phyloP scores from a whole-genome alignment of 1,139 yeast genomes.

The Suhomyces atakaporum region DNA sequence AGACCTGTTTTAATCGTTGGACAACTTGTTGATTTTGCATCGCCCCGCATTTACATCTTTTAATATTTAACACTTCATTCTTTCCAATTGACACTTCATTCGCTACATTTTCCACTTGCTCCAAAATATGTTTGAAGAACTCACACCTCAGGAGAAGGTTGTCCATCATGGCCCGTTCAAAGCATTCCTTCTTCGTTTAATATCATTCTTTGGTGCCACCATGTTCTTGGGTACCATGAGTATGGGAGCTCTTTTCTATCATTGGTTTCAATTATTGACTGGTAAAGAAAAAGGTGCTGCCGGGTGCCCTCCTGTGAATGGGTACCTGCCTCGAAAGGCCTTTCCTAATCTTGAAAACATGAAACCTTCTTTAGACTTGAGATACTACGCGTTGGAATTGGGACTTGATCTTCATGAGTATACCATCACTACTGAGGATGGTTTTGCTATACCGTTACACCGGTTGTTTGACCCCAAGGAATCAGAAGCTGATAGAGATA shows the following conservation, averaged over 20 bases:
- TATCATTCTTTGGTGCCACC: conserved; percentile 33
- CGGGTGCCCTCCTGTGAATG: conserved; percentile 18
- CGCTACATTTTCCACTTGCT: not conserved
- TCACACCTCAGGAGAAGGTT: conserved; percentile 24
- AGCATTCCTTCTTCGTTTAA: conserved; percentile 24
- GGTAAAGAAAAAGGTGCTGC: conserved; percentile 24
- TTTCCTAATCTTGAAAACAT: conserved; percentile 33
- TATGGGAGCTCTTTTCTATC: conserved; percentile 31
- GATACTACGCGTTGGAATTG: conserved; percentile 64
- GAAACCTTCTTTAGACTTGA: conserved; percentile 44
- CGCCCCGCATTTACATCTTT: too few relatives aligned
- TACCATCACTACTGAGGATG: conserved; percentile 74
- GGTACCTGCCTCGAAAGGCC: conserved; percentile 31
- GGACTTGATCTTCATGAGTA: conserved; percentile 62
- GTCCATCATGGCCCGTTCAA: conserved; percentile 20
- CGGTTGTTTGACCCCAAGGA: conserved; percentile 59
- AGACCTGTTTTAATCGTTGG: too few relatives aligned
- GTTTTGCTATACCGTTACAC: conserved; percentile 66
- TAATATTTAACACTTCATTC: too few relatives aligned
- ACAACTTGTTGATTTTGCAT: too few relatives aligned
- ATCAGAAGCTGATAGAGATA: conserved; percentile 26
- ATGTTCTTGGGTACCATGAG: conserved; percentile 29
- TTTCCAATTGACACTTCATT: not conserved
- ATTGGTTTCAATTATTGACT: conserved; percentile 25
- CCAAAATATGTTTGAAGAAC: conserved; percentile 20